Percentiles rank a stretch among this genome's conserved stretches.
Evolutionary conservation across 2,329 filamentous ascomycete genomes (phyloP).

Genomic region (Paecilomyces sp.): DNA sequence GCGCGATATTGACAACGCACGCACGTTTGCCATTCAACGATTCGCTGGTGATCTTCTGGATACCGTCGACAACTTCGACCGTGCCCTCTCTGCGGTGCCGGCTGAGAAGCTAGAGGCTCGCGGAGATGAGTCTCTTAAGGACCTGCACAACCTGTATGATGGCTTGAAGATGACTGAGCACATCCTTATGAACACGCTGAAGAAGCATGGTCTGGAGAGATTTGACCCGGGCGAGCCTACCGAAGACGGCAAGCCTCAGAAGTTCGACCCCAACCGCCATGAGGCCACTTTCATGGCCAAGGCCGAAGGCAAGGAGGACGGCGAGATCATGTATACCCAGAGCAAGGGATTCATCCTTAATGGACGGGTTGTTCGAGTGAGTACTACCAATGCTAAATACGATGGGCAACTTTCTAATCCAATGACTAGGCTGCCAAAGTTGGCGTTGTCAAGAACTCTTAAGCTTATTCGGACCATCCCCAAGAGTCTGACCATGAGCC

Average conservation of each 20-base stretch:
- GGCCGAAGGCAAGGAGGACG: conserved; percentile 79
- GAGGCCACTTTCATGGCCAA: conserved; percentile 95
- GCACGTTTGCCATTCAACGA: conserved; percentile 87
- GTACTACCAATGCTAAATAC: conserved; percentile 11
- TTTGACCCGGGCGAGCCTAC: conserved; percentile 59
- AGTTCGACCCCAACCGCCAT: conserved; percentile 94
- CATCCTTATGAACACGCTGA: conserved; percentile 78
- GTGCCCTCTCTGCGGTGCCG: conserved; percentile 74
- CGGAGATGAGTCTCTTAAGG: conserved; percentile 55
- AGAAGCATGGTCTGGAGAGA: conserved; percentile 89
- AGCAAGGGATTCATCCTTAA: conserved; percentile 95
- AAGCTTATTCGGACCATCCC: conserved; percentile 9
- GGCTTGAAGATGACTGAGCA: conserved; percentile 92
- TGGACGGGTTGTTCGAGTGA: conserved; percentile 69
- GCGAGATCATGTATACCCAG: conserved; percentile 84
- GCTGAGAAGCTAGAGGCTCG: conserved; percentile 58
- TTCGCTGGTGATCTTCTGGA: conserved; percentile 95
- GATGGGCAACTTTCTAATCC: conserved; percentile 8
- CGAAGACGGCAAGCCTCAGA: conserved; percentile 55
- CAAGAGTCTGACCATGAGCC: conserved; percentile 5
- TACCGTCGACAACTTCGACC: conserved; percentile 94
- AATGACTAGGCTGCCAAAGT: conserved; percentile 70
- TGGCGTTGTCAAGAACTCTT: conserved; percentile 80
- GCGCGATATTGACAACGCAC: conserved; percentile 79
- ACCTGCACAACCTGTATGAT: conserved; percentile 73